Evolutionary conservation across 768 basidiomycete species (phyloP).

Genomic region (Galerina sulciceps): DNA sequence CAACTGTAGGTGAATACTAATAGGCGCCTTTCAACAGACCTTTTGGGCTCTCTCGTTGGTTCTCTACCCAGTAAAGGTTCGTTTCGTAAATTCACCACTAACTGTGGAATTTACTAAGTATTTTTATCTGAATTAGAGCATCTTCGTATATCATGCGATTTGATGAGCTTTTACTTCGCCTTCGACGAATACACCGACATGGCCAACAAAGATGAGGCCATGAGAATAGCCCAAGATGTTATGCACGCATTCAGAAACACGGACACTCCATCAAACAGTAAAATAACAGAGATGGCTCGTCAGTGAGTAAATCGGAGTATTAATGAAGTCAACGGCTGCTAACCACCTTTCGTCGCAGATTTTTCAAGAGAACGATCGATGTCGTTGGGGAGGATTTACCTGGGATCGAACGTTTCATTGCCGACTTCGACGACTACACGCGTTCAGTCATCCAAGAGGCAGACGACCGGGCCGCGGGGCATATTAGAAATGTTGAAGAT

Average conservation of each 20-base stretch:
- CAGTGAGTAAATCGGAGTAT: slow-evolving; percentile 34
- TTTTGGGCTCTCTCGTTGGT: slow-evolving; percentile 22
- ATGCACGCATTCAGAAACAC: slow-evolving; percentile 39
- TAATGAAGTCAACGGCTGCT: background rate
- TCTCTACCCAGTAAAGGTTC: slow-evolving; percentile 17
- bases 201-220: slow-evolving; percentile 32
- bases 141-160: slow-evolving; percentile 36
- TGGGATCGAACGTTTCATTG: slow-evolving; percentile 18
- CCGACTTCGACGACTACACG: slow-evolving; percentile 31
- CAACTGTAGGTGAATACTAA: background rate
- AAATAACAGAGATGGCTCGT: slow-evolving; percentile 40
- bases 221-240: slow-evolving; percentile 33
- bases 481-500: slow-evolving; percentile 41
- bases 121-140: slow-evolving; percentile 5
- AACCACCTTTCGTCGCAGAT: slow-evolving; percentile 29
- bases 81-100: background rate
- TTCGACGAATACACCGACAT: slow-evolving; percentile 56
- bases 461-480: slow-evolving; percentile 36
- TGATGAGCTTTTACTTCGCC: slow-evolving; percentile 55
- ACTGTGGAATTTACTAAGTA: background rate
- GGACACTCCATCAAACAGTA: slow-evolving; percentile 22
- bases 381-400: slow-evolving; percentile 19
- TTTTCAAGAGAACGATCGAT: slow-evolving; percentile 19
- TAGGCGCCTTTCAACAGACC: slow-evolving; percentile 9
- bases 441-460: slow-evolving; percentile 47